Conservation (phyloP, 805 yeast species). For the Hanseniaspora mollemarum region DNA sequence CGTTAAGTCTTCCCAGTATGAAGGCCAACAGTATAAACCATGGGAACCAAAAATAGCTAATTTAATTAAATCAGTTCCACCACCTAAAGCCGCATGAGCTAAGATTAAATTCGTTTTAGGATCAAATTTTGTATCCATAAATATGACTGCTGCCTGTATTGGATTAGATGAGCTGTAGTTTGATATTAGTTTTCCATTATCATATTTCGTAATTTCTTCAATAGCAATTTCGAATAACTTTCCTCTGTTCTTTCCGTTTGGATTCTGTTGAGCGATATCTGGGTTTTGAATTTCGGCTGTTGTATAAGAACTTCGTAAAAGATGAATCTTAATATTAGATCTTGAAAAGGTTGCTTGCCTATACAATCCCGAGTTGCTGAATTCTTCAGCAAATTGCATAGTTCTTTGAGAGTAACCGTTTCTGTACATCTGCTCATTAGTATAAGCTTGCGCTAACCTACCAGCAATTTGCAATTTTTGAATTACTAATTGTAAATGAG, state of each 20-base stretch:
- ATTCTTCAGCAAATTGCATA: conserved; percentile 62
- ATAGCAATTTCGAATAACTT: conserved; percentile 67
- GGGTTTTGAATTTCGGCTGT: conserved; percentile 63
- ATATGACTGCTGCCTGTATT: conserved; percentile 73
- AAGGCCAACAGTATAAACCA: conserved; percentile 87
- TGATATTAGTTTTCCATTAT: conserved; percentile 37
- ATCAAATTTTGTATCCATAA: conserved; percentile 81
- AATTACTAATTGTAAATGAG: conserved; percentile 58
- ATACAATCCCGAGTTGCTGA: conserved; percentile 22
- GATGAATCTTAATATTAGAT: conserved; percentile 54
- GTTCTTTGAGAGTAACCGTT: conserved; percentile 69
- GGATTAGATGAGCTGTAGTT: conserved; percentile 30
- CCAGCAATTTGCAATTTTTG: conserved; percentile 70
- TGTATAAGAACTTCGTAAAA: conserved; percentile 55
- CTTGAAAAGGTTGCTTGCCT: conserved; percentile 36
- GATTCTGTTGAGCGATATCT: conserved; percentile 77
- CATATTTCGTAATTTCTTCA: conserved; percentile 52
- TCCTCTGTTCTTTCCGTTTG: conserved; percentile 59
- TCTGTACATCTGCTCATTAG: conserved; percentile 76
- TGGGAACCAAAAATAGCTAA: conserved; percentile 92
- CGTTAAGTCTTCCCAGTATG: conserved; percentile 69
- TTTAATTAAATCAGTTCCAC: conserved; percentile 57
- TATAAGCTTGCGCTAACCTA: conserved; percentile 80
- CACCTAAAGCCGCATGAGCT: conserved; percentile 93
- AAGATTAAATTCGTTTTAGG: conserved; percentile 42